Percentiles rank a stretch among this genome's conserved stretches.
Conservation (phyloP, 2,329 filamentous ascomycete species). For the Pseudocercospora fuligena region DNA sequence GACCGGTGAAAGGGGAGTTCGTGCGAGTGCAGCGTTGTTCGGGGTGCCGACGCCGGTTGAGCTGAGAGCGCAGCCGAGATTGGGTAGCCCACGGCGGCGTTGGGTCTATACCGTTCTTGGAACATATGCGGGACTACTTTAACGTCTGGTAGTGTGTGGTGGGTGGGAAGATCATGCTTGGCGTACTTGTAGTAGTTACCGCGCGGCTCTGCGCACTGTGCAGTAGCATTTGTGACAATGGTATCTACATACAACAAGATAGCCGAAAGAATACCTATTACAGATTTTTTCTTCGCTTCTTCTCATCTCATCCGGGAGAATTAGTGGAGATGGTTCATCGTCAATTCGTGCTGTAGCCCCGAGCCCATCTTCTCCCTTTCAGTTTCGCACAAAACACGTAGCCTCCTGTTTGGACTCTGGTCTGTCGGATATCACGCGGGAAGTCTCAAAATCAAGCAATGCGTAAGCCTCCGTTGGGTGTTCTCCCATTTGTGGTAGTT, state of each 20-base stretch:
- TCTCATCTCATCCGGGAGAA: not conserved
- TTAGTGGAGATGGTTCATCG: slow-evolving; percentile 12
- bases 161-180: not conserved
- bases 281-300: not conserved
- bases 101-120: not conserved
- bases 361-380: not conserved
- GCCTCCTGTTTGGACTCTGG: slow-evolving; percentile 24
- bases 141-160: not conserved
- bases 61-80: not conserved
- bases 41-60: not conserved
- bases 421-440: slow-evolving; percentile 24
- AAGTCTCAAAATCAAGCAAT: slow-evolving; percentile 14
- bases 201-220: slow-evolving; percentile 9
- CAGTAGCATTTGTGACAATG: not conserved
- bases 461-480: slow-evolving; percentile 15
- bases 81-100: not conserved
- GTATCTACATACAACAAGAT: slow-evolving; percentile 7
- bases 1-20: not conserved
- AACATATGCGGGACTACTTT: not conserved
- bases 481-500: slow-evolving; percentile 9
- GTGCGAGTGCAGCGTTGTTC: not conserved
- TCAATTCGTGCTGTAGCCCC: slow-evolving; percentile 27
- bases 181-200: not conserved
- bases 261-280: slow-evolving; percentile 6
- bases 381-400: slow-evolving; percentile 3